A percentile compares a stretch with the other conserved stretches of the same genome.
Conservation (phyloP, 768 basidiomycete species). For the Russula vinacea region DNA sequence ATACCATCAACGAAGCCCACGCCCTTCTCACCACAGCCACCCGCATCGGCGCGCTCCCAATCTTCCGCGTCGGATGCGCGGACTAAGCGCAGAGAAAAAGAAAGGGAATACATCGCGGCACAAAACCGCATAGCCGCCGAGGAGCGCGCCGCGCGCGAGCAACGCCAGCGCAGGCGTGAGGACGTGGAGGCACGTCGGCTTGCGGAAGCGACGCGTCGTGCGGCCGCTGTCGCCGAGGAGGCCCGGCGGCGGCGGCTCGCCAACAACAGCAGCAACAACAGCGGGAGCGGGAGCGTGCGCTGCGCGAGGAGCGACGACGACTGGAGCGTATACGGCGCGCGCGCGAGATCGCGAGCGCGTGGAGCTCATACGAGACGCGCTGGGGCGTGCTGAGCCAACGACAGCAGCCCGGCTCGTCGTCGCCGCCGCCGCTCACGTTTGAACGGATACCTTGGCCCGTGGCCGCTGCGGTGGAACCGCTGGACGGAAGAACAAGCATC, state of each 20-base stretch:
- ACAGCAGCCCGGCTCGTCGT: neutral
- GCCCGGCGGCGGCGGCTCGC: constrained; percentile 43
- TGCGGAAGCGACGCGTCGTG: constrained; percentile 19
- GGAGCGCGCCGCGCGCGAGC: constrained; percentile 7
- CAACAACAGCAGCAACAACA: neutral
- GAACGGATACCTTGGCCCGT: constrained; percentile 71
- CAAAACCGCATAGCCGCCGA: constrained; percentile 13
- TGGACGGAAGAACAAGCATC: constrained; percentile 32
- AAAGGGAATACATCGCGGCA: neutral
- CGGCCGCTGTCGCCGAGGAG: constrained; percentile 27
- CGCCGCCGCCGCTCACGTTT: constrained; percentile 47
- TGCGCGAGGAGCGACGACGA: constrained; percentile 47
- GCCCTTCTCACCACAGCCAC: constrained; percentile 3
- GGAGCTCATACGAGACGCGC: constrained; percentile 40
- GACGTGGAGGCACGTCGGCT: neutral
- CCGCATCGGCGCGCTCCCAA: neutral
- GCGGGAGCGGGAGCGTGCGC: constrained; percentile 44
- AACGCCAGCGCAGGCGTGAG: neutral
- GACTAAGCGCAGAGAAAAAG: neutral
- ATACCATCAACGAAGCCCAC: neutral
- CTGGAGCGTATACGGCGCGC: constrained; percentile 42
- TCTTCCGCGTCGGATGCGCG: neutral
- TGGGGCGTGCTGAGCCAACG: constrained; percentile 57
- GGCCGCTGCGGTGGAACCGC: constrained; percentile 44
- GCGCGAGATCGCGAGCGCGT: constrained; percentile 39